phyloP scores from a whole-genome alignment of 2,329 filamentous ascomycete genomes.

The Aspergillus candidus region DNA sequence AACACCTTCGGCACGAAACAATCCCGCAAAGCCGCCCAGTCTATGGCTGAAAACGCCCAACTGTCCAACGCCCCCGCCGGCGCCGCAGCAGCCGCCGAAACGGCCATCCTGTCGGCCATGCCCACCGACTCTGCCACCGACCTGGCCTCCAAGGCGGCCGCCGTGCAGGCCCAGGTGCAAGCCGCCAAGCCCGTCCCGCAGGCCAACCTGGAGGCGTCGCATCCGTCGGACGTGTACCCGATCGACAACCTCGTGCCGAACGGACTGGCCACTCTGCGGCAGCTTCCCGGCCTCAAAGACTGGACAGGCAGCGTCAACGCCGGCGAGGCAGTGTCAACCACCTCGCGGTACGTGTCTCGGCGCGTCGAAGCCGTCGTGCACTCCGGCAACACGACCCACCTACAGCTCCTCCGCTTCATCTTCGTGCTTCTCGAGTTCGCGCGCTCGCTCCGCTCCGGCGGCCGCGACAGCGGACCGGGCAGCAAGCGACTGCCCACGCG shows the following conservation, averaged over 20 bases:
- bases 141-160: slow-evolving; percentile 26
- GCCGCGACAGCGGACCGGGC: slow-evolving; percentile 25
- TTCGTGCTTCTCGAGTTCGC: slow-evolving; percentile 40
- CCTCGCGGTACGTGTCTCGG: slow-evolving; percentile 41
- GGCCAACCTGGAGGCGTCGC: slow-evolving; percentile 37
- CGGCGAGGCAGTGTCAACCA: slow-evolving; percentile 31
- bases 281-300: slow-evolving; percentile 37
- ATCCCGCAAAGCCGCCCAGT: slow-evolving; percentile 44
- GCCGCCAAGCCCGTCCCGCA: slow-evolving; percentile 42
- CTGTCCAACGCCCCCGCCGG: slow-evolving; percentile 36
- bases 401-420: slow-evolving; percentile 43
- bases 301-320: slow-evolving; percentile 37
- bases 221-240: slow-evolving; percentile 43
- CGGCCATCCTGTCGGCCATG: slow-evolving; percentile 40
- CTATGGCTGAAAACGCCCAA: slow-evolving; percentile 44
- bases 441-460: slow-evolving; percentile 28
- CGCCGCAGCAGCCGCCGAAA: slow-evolving; percentile 33
- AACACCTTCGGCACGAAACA: slow-evolving; percentile 47
- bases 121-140: slow-evolving; percentile 28
- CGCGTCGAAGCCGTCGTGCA: slow-evolving; percentile 36
- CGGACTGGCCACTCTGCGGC: slow-evolving; percentile 36
- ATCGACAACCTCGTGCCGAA: slow-evolving; percentile 39
- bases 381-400: slow-evolving; percentile 34
- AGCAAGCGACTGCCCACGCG: slow-evolving; percentile 37
- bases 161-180: slow-evolving; percentile 39